A percentile compares a stretch with the other conserved stretches of the same genome.
phyloP scores from a whole-genome alignment of 2,329 filamentous ascomycete species.

The Fusarium piperis region DNA sequence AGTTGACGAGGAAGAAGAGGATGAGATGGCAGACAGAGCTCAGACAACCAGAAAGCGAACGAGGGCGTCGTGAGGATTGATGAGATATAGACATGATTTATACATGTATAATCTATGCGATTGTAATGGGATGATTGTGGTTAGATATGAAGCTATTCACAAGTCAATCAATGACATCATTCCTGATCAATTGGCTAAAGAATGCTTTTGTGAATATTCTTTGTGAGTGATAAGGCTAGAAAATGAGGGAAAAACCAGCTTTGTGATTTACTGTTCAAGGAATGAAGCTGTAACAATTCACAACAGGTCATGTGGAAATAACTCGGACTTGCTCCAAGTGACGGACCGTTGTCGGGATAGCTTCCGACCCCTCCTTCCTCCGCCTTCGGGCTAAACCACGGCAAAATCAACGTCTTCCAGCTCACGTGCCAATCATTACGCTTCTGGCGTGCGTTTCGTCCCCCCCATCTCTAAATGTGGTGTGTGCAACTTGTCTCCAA shows the following conservation, averaged over 20 bases:
- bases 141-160: conserved; percentile 7
- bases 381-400: conserved; percentile 24
- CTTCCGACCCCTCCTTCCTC: neutral
- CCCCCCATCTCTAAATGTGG: conserved; percentile 10
- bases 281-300: neutral
- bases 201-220: neutral
- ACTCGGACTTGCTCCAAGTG: neutral
- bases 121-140: neutral
- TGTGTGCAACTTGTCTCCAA: conserved; percentile 24
- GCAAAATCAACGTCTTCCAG: neutral
- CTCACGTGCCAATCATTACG: conserved; percentile 33
- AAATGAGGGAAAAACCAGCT: neutral
- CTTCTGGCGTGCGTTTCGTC: conserved; percentile 1
- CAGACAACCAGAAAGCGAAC: conserved; percentile 31
- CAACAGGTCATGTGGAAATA: neutral
- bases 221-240: neutral
- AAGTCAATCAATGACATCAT: neutral
- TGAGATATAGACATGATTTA: neutral
- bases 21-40: neutral
- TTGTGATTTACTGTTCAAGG: neutral
- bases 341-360: neutral
- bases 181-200: neutral
- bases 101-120: neutral
- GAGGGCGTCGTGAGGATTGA: conserved; percentile 26
- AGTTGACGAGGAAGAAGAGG: conserved; percentile 21